phyloP scores from a whole-genome alignment of 2,329 filamentous ascomycete genomes.

The Pleurostoma richardsiae region DNA sequence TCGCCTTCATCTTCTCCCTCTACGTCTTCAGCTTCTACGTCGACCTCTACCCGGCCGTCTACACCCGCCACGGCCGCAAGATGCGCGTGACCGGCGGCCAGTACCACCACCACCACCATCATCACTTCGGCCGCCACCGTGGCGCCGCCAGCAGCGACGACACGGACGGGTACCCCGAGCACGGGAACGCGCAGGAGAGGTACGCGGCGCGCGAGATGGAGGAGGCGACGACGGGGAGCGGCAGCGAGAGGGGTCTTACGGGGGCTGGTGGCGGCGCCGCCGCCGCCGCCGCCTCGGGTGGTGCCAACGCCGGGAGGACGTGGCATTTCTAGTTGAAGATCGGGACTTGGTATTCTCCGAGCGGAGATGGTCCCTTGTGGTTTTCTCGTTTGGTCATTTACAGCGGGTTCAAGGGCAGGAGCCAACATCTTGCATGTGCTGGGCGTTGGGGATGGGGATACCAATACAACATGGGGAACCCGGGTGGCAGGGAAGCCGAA shows the following conservation, averaged over 20 bases:
- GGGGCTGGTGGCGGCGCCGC: neutral
- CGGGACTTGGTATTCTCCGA: no score
- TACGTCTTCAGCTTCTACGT: conserved; percentile 85
- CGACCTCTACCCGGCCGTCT: conserved; percentile 76
- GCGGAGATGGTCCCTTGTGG: no score
- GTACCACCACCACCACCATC: neutral
- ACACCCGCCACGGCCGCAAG: conserved; percentile 41
- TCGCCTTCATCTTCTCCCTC: conserved; percentile 81
- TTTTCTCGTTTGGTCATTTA: no score
- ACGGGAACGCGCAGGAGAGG: neutral
- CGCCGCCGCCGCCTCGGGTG: neutral
- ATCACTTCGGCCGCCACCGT: conserved; percentile 45
- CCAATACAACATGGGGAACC: no score
- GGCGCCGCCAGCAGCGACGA: conserved; percentile 17
- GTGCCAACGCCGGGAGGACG: no score
- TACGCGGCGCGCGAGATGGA: conserved; percentile 10
- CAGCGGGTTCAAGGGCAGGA: neutral
- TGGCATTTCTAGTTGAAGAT: no score
- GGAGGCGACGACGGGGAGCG: conserved; percentile 8
- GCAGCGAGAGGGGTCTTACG: neutral
- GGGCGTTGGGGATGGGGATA: neutral
- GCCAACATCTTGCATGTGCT: neutral
- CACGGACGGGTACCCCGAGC: conserved; percentile 5
- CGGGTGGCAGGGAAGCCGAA: no score
- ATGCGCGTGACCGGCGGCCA: conserved; percentile 6